Evolutionary conservation across 2,329 filamentous ascomycete species (phyloP).

Genomic region (Fusarium sp.): DNA sequence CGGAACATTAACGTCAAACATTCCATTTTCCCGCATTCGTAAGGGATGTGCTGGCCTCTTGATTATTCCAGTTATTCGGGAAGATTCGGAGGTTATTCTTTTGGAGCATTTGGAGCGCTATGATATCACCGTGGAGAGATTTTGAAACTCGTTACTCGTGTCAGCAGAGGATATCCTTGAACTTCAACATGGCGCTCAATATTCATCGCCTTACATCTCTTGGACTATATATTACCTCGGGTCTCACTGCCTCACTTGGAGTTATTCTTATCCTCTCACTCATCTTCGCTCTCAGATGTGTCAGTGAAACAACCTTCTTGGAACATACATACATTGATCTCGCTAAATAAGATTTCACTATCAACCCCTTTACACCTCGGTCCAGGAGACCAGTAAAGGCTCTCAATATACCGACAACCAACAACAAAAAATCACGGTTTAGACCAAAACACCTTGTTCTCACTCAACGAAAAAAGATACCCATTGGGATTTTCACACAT

Average conservation of each 20-base stretch:
- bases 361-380: slow-evolving; percentile 21
- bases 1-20: slow-evolving; percentile 17
- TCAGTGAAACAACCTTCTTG: slow-evolving; percentile 13
- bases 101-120: slow-evolving; percentile 19
- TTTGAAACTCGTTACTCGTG: slow-evolving; percentile 13
- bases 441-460: slow-evolving; percentile 1
- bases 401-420: slow-evolving; percentile 10
- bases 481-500: slow-evolving; percentile 11
- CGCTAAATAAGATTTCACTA: slow-evolving; percentile 20
- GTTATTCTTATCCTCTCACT: slow-evolving; percentile 18
- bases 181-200: slow-evolving; percentile 14
- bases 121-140: slow-evolving; percentile 25
- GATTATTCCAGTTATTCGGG: slow-evolving; percentile 11
- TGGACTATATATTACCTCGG: slow-evolving; percentile 22
- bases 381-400: slow-evolving; percentile 21
- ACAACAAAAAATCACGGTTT: slow-evolving; percentile 1
- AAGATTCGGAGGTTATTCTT: slow-evolving; percentile 23
- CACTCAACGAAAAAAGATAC: slow-evolving; percentile 2
- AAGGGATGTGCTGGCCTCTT: slow-evolving; percentile 16
- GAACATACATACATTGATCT: slow-evolving; percentile 1
- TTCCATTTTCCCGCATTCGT: slow-evolving; percentile 22
- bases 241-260: slow-evolving; percentile 15
- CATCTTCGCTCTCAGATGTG: slow-evolving; percentile 17
- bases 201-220: slow-evolving; percentile 20
- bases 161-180: slow-evolving; percentile 13